These are phyloP conservation scores for Ceratocystis colombiana DNA, from an alignment of 2,329 filamentous ascomycete species.

Conservation along the genomic window DNA sequence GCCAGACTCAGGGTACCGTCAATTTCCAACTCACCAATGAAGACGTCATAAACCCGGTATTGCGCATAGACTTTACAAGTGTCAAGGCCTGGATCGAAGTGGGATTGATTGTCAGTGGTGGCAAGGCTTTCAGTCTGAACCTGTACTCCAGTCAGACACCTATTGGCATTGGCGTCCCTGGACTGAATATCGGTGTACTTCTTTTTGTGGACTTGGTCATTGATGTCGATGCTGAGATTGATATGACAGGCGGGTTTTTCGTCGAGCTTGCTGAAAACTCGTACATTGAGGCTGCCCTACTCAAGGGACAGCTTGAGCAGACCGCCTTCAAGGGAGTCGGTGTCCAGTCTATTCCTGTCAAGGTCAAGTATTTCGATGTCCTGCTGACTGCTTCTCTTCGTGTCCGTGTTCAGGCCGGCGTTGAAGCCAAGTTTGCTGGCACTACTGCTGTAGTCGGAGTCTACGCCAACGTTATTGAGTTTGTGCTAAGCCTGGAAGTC, in stretches of 20 bases:
- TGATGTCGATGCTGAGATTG: conserved; percentile 39
- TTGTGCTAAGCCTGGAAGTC: conserved; percentile 36
- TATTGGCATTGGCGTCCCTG: conserved; percentile 37
- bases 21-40: conserved; percentile 37
- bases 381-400: conserved; percentile 42
- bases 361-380: conserved; percentile 39
- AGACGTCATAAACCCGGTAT: conserved; percentile 35
- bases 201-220: conserved; percentile 45
- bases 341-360: conserved; percentile 40
- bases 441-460: conserved; percentile 39
- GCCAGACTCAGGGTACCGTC: conserved; percentile 43
- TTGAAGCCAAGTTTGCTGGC: conserved; percentile 34
- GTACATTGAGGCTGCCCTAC: conserved; percentile 35
- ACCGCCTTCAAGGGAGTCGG: conserved; percentile 38
- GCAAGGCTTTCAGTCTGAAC: conserved; percentile 42
- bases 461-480: conserved; percentile 46
- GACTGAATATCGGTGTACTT: conserved; percentile 39
- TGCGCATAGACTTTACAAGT: conserved; percentile 40
- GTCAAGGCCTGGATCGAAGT: conserved; percentile 45
- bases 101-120: conserved; percentile 37
- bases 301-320: conserved; percentile 39
- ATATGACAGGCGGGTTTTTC: conserved; percentile 44
- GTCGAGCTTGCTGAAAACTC: conserved; percentile 40
- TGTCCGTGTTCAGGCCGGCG: conserved; percentile 40
- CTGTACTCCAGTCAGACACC: conserved; percentile 39